Conservation (phyloP, 257 asterid genomes). For the Leonotis leonurus region DNA sequence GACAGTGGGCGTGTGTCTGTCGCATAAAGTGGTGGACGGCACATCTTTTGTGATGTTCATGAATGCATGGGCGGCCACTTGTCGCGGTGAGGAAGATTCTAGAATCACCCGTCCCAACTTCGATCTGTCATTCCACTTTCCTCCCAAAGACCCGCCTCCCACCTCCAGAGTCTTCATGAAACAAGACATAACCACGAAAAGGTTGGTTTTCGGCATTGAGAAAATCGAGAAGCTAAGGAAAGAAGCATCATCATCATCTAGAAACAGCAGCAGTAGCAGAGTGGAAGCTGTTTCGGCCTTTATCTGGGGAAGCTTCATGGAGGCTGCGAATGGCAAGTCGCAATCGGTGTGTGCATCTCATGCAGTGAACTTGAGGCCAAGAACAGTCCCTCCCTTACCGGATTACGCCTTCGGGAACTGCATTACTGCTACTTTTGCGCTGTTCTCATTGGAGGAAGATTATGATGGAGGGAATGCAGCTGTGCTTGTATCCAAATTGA, state of each 20-base stretch:
- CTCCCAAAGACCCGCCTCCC: background rate
- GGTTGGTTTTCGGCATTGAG: background rate
- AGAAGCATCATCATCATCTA: background rate
- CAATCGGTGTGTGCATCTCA: too few species aligned
- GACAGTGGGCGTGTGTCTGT: background rate
- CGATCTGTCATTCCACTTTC: background rate
- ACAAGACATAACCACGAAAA: background rate
- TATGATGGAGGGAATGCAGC: background rate
- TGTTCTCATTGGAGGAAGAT: background rate
- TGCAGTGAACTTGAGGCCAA: background rate
- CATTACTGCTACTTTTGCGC: background rate
- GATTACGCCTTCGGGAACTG: background rate
- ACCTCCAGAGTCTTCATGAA: background rate
- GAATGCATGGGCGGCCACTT: slow-evolving; percentile 8
- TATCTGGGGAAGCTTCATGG: background rate
- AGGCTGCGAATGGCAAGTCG: too few species aligned
- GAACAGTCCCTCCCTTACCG: background rate
- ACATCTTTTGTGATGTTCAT: background rate
- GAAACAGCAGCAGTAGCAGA: too few species aligned
- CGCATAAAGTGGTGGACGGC: slow-evolving; percentile 1
- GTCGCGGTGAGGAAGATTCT: background rate
- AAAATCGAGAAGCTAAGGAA: background rate
- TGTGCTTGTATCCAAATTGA: background rate
- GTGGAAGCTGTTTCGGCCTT: too few species aligned
- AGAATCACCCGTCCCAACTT: background rate